A percentile compares a stretch with the other conserved stretches of the same genome.
phyloP scores from a whole-genome alignment of 2,329 filamentous ascomycete genomes.

The Xylariaceae sp. region DNA sequence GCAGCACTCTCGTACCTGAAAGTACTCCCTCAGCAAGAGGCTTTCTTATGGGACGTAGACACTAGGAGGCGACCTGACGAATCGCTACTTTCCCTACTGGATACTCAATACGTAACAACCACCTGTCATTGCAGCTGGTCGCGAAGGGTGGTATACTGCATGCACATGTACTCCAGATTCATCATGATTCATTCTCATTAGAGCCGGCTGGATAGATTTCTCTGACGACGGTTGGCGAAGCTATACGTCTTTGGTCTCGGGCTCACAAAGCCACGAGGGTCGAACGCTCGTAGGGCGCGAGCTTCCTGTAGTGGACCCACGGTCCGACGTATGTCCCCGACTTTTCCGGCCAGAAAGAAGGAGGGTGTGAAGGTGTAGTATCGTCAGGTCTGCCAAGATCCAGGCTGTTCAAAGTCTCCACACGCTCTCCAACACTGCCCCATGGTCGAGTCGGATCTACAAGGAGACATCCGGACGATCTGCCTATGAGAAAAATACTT shows the following conservation, averaged over 20 bases:
- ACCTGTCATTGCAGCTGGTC: slow-evolving; percentile 15
- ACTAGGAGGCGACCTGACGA: slow-evolving; percentile 2
- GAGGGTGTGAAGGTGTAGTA: slow-evolving; percentile 35
- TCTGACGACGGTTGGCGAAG: slow-evolving; percentile 20
- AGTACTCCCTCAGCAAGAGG: slow-evolving; percentile 15
- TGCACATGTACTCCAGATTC: slow-evolving; percentile 23
- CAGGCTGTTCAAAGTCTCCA: slow-evolving; percentile 32
- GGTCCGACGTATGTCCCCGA: slow-evolving; percentile 39
- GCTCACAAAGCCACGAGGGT: slow-evolving; percentile 18
- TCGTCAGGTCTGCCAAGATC: slow-evolving; percentile 34
- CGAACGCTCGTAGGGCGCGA: slow-evolving; percentile 25
- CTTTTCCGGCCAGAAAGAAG: slow-evolving; percentile 22
- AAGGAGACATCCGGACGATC: slow-evolving; percentile 32
- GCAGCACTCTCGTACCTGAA: slow-evolving; percentile 19
- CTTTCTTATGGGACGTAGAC: slow-evolving; percentile 9
- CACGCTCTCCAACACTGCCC: slow-evolving; percentile 30
- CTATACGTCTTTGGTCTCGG: slow-evolving; percentile 18
- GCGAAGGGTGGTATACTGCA: slow-evolving; percentile 13
- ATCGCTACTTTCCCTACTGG: slow-evolving; percentile 13
- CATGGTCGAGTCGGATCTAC: slow-evolving; percentile 38
- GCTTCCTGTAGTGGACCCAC: slow-evolving; percentile 40
- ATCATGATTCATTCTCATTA: slow-evolving; percentile 27
- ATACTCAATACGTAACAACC: slow-evolving; percentile 26
- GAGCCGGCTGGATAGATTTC: slow-evolving; percentile 26
- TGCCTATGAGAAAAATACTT: slow-evolving; percentile 29